Base-by-base conservation (phyloP, 306 rosid genomes). In the Ceratonia siliqua region DNA sequence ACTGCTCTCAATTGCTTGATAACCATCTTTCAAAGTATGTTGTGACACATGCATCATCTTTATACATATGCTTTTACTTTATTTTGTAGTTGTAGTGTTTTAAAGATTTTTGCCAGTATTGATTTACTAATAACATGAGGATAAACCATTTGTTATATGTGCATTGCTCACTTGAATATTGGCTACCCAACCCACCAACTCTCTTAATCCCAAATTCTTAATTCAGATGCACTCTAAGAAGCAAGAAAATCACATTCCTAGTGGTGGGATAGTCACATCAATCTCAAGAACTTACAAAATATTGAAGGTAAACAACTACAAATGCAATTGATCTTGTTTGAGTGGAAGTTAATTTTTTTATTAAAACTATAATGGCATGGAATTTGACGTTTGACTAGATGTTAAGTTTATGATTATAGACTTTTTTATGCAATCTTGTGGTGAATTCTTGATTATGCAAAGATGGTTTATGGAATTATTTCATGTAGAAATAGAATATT, bases 241-340 rank as follows among this genome's bases (percentile, higher is more conserved):
- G 83, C 83, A 46, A 88, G 77, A 43, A 92, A 87, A 77, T 85
- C 97, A 30, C 96, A 89, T 82, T 89, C 97, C 6, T 86, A 96
- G 94, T 89, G 99, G 99, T 95, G 99, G 99, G 99, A 95, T 68
- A 89, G 97, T 82, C 92, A 89, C 73, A 36, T 92, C 68, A 82
- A 82, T 83, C 87, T 88, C 65, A 95, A 85, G 79, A 95, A 86
- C 84, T 90, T 97, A n/a, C 98, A 90, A 52, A 95, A 89, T 86
- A 91, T 86, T 39, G 99, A 87, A 62, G 98, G 99, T 95, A 79
- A 74, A 82, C 42, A 59, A 41, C 52, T 2, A 39, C 45, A 66
- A 17, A 33, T 61, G 68, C 53, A 66, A 75, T 38, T 41, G 8
- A 8, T 32, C 68, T 68, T 74, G n/a, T n/a, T n/a, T n/a, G n/a